phyloP scores from a whole-genome alignment of 176 grass and related monocot genomes.

The Oryza glumipatula region DNA sequence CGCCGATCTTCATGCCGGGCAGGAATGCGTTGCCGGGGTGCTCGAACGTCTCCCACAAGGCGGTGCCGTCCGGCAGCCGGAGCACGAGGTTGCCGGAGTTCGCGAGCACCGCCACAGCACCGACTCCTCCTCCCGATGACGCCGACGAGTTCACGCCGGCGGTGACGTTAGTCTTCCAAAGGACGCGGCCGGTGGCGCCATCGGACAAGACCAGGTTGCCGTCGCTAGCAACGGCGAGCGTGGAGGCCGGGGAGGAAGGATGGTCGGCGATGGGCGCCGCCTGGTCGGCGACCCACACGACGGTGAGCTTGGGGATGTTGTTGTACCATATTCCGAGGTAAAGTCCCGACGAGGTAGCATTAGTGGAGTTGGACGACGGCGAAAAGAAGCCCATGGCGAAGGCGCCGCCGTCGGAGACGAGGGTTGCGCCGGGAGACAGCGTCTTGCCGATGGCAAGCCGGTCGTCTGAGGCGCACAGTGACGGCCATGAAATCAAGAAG shows the following conservation, averaged over 20 bases:
- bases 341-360: not conserved
- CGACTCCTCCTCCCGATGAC: not conserved
- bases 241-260: not conserved
- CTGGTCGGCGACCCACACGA: constrained; percentile 24
- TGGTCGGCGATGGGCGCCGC: not conserved
- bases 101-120: not conserved
- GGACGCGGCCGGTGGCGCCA: not conserved
- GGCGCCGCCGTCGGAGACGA: not conserved
- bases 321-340: constrained; percentile 40
- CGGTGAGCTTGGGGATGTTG: constrained; percentile 17
- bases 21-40: constrained; percentile 15
- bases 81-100: constrained; percentile 48
- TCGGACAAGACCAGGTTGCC: not conserved
- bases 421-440: not conserved
- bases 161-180: not conserved
- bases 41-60: constrained; percentile 50
- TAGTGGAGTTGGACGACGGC: not conserved
- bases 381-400: constrained; percentile 34
- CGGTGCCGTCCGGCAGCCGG: not conserved
- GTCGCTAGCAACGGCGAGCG: not conserved
- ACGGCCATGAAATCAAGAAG: not conserved
- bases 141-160: too few species aligned
- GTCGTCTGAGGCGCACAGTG: constrained; percentile 6
- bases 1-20: constrained; percentile 30
- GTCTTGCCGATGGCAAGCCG: constrained; percentile 13